A percentile compares a stretch with the other conserved stretches of the same genome.
Evolutionary conservation across 768 basidiomycete species (phyloP).

Genomic region (Naganishia vishniacii): DNA sequence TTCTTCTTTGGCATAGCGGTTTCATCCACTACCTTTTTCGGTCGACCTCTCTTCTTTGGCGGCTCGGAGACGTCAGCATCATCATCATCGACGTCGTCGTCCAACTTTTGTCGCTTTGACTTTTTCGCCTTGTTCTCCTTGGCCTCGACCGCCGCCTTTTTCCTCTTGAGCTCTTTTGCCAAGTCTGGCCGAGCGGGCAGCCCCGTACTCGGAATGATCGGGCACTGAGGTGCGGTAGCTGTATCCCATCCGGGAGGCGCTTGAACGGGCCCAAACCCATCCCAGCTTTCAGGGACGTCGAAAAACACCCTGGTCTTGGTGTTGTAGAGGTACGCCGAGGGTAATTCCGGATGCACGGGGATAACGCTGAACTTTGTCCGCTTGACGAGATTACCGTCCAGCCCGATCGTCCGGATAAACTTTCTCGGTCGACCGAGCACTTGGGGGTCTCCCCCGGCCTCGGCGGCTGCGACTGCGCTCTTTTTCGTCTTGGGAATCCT

Average conservation of each 20-base stretch:
- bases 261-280: constrained; percentile 35
- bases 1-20: not conserved
- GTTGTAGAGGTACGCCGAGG: constrained; percentile 33
- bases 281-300: constrained; percentile 32
- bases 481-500: not conserved
- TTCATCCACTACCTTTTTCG: constrained; percentile 9
- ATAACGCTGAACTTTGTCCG: constrained; percentile 37
- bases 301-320: constrained; percentile 33
- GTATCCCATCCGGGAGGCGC: constrained; percentile 30
- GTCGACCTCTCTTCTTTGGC: constrained; percentile 24
- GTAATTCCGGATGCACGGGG: constrained; percentile 32
- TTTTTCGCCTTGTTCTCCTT: constrained; percentile 19
- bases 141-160: not conserved
- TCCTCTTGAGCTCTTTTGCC: not conserved
- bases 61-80: constrained; percentile 45
- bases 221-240: constrained; percentile 20
- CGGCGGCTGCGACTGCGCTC: not conserved
- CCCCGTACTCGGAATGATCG: constrained; percentile 9
- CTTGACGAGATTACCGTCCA: constrained; percentile 40
- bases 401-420: constrained; percentile 43
- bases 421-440: constrained; percentile 41
- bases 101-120: not conserved
- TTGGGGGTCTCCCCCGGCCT: not conserved
- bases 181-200: not conserved
- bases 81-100: constrained; percentile 23